Percentiles rank a stretch among this genome's conserved stretches.
Conservation (phyloP, 192 early-diverging fungal genomes). For the Mortierella alpina region DNA sequence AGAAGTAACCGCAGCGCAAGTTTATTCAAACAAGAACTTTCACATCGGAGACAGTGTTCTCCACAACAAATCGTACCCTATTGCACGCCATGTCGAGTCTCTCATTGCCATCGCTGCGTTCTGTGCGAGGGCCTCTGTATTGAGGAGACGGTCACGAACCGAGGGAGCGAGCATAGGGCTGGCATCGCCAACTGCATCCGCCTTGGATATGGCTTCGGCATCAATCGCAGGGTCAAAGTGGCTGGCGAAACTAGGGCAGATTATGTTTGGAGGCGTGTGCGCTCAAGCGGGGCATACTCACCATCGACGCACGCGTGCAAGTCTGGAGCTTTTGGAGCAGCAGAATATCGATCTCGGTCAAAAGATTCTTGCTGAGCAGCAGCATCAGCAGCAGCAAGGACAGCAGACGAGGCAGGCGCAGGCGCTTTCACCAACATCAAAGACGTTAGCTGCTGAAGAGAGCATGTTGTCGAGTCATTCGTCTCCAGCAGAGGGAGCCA, state of each 20-base stretch:
- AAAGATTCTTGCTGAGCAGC: constrained; percentile 5
- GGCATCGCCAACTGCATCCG: neutral
- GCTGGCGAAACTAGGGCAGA: constrained; percentile 35
- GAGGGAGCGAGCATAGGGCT: too few species aligned
- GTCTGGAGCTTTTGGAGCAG: neutral
- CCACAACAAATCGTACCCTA: constrained; percentile 10
- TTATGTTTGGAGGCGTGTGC: constrained; percentile 42
- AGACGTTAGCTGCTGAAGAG: too few species aligned
- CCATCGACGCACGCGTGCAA: constrained; percentile 21
- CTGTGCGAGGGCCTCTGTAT: constrained; percentile 28
- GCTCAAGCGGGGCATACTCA: constrained; percentile 23
- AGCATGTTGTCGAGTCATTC: neutral
- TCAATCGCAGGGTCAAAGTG: constrained; percentile 19
- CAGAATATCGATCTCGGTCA: constrained; percentile 12
- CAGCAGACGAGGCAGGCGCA: too few species aligned
- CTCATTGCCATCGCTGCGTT: constrained; percentile 20
- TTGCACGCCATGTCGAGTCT: constrained; percentile 7
- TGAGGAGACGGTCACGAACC: neutral
- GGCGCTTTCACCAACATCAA: too few species aligned
- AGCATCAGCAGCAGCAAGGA: neutral
- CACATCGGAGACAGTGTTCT: constrained; percentile 35
- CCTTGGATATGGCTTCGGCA: neutral
- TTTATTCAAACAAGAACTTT: constrained; percentile 27
- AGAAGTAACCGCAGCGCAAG: constrained; percentile 7
- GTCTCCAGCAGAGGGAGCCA: too few species aligned